Percentiles rank a stretch among this genome's conserved stretches.
Evolutionary conservation across 345 rosid species (phyloP).

Genomic region (Sisymbrium irio): DNA sequence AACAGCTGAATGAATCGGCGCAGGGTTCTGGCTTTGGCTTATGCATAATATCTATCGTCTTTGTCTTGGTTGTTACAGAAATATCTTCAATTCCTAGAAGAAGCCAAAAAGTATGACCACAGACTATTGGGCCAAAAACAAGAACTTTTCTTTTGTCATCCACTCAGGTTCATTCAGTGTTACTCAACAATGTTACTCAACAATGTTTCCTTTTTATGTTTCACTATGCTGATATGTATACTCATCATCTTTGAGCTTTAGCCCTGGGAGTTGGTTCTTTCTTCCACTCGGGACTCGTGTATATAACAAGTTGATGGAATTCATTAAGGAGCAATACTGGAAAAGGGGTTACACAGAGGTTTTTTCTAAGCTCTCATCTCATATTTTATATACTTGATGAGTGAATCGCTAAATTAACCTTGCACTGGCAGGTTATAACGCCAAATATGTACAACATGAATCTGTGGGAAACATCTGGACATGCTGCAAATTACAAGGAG

Average conservation of each 20-base stretch:
- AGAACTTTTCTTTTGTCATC: constrained; percentile 91
- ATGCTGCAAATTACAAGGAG: constrained; percentile 94
- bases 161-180: constrained; percentile 52
- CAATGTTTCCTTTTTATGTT: constrained; percentile 1
- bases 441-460: constrained; percentile 95
- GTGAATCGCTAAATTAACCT: constrained; percentile 12
- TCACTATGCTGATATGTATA: constrained; percentile 6
- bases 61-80: constrained; percentile 48
- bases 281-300: constrained; percentile 86
- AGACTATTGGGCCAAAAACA: constrained; percentile 84
- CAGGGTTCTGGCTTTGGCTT: neutral
- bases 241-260: constrained; percentile 37
- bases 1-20: neutral
- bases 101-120: constrained; percentile 94
- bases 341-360: constrained; percentile 95
- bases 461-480: constrained; percentile 97
- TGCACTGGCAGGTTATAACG: constrained; percentile 68
- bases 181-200: neutral
- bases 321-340: constrained; percentile 71
- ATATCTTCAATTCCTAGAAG: constrained; percentile 66
- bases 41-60: constrained; percentile 1
- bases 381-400: constrained; percentile 6
- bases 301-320: constrained; percentile 80
- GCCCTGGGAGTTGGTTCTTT: constrained; percentile 99
- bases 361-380: neutral